Conservation (phyloP, 2,329 filamentous ascomycete genomes). For the Claviceps maximensis region DNA sequence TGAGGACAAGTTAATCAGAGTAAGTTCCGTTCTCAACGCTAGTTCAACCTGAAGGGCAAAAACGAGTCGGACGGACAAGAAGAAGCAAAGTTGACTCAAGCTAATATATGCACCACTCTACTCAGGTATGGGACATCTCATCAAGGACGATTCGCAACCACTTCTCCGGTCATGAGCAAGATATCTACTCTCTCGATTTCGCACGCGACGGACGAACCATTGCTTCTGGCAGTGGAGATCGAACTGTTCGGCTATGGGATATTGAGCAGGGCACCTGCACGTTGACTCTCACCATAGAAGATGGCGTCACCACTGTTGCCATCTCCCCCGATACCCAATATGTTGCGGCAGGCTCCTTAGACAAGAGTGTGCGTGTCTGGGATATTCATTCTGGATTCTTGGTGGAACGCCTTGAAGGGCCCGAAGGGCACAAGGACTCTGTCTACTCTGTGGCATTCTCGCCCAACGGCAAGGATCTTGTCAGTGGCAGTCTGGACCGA, state of each 20-base stretch:
- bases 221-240: slow-evolving; percentile 86
- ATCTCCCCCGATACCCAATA: slow-evolving; percentile 92
- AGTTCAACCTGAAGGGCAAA: not conserved
- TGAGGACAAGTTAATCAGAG: slow-evolving; percentile 92
- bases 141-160: slow-evolving; percentile 75
- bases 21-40: slow-evolving; percentile 31
- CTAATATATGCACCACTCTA: slow-evolving; percentile 7
- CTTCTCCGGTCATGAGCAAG: slow-evolving; percentile 94
- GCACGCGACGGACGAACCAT: slow-evolving; percentile 87
- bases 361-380: slow-evolving; percentile 97
- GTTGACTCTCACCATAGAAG: slow-evolving; percentile 80
- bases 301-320: slow-evolving; percentile 93
- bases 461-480: slow-evolving; percentile 81
- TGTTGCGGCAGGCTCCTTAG: slow-evolving; percentile 86
- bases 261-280: slow-evolving; percentile 74
- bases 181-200: slow-evolving; percentile 95
- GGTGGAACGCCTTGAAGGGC: slow-evolving; percentile 81
- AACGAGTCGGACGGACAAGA: not conserved
- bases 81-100: not conserved
- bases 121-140: slow-evolving; percentile 86
- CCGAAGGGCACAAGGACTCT: slow-evolving; percentile 90
- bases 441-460: slow-evolving; percentile 96
- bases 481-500: slow-evolving; percentile 90
- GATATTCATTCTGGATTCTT: slow-evolving; percentile 77
- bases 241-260: slow-evolving; percentile 93